Base-by-base conservation (phyloP, 2,329 filamentous ascomycete genomes). In the Pestalotiopsis sp. region DNA sequence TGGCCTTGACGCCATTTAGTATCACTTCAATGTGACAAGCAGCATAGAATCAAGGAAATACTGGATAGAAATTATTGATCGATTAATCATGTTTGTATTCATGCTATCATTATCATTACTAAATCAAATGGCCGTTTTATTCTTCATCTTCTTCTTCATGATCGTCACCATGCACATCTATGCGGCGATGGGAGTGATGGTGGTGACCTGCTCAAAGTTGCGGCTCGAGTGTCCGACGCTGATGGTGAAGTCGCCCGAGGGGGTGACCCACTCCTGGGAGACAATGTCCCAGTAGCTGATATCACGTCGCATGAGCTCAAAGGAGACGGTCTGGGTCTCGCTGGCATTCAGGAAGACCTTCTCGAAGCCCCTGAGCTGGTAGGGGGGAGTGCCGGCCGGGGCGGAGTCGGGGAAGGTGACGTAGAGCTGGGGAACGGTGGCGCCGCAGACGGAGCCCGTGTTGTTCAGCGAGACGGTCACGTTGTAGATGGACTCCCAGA, bases 301-400 rank as follows among this genome's bases (percentile, higher is more conserved):
- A 77, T 98, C 95, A 67, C 94, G 89, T 57, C 94, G 87, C 14
- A 90, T 94, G 69, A 98, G 80, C 52, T 91, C 87, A 0, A 89
- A 90, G 1, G 80, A 85, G 81, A 96, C 96, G 1, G 85, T 89
- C 13, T 84, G 85, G 66, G 85, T 89, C 79, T 90, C 80, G 14
- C 93, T 93, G 0, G 92, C 86, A 13, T 86, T 84, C 69, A 98
- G 90, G 66, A 84, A 85, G 67, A 97, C 81, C 63, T 94, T 89
- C 68, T 97, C 93, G 76, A 98, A 98, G 36, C 91, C 91, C 70
- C 95, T 90, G 20, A 98, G 89, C 1, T 90, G 89, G 74, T 97
- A 92, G 41, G 90, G 85, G 0, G 91, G 87, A 2, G 25, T 65
- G 45, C 72, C 59, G 62, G 64, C 39, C 36, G 56, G 27, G 27